phyloP scores from a whole-genome alignment of 2,329 filamentous ascomycete species.

The Colletotrichum kahawae region DNA sequence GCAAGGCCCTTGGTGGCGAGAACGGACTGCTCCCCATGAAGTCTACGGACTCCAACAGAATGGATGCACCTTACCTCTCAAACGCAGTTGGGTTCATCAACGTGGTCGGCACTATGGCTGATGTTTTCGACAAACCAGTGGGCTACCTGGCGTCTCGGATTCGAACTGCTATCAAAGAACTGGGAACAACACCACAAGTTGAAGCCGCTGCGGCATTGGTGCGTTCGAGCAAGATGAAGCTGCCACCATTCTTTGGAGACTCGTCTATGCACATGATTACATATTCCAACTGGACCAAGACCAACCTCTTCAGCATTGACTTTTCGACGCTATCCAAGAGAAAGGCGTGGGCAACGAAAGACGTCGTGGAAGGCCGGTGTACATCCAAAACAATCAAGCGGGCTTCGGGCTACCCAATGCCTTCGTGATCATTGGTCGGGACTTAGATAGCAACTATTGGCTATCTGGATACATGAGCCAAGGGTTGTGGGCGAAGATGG shows the following conservation, averaged over 20 bases:
- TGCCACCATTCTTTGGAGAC: not conserved
- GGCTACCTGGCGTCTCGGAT: not conserved
- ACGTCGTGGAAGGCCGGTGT: not conserved
- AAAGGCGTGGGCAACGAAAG: not conserved
- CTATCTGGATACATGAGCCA: not conserved
- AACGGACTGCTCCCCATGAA: not conserved
- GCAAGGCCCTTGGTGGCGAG: not conserved
- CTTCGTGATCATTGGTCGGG: not conserved
- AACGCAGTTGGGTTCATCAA: not conserved
- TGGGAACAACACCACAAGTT: not conserved
- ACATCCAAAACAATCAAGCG: not conserved
- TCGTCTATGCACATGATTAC: not conserved
- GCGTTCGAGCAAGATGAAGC: not conserved
- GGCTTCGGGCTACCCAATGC: not conserved
- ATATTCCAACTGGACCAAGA: not conserved
- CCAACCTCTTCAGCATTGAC: not conserved
- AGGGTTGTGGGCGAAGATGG: not conserved
- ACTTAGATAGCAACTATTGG: not conserved
- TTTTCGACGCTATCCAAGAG: not conserved
- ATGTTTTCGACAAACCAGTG: not conserved
- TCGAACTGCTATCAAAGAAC: not conserved
- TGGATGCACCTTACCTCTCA: not conserved
- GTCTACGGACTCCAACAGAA: not conserved
- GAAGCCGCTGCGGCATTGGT: not conserved
- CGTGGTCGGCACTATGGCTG: not conserved